phyloP scores from a whole-genome alignment of 768 basidiomycete species.

The Mycena belliarum region DNA sequence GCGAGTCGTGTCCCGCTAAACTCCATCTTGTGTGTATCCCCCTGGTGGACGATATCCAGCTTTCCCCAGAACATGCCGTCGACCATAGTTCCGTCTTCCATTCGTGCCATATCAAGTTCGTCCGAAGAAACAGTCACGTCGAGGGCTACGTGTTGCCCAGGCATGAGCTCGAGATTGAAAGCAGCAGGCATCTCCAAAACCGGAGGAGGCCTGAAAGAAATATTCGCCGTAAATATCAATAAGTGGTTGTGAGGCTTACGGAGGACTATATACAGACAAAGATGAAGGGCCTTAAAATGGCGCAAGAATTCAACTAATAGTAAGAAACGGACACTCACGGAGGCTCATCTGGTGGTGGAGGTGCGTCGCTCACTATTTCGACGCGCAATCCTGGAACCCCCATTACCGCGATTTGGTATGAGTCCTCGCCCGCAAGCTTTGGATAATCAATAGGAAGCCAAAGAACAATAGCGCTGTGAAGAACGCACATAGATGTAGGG shows the following conservation, averaged over 20 bases:
- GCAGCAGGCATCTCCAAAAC: conserved; percentile 86
- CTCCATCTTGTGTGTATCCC: conserved; percentile 77
- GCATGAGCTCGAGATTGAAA: conserved; percentile 78
- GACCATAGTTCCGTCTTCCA: conserved; percentile 86
- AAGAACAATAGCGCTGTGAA: conserved; percentile 8
- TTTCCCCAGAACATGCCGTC: conserved; percentile 90
- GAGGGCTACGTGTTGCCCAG: conserved; percentile 77
- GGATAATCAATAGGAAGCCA: conserved; percentile 7
- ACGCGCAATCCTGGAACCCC: conserved; percentile 81
- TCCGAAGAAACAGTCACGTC: conserved; percentile 80
- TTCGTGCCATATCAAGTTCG: conserved; percentile 87
- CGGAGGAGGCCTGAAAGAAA: conserved; percentile 51
- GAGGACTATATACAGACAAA: conserved; percentile 34
- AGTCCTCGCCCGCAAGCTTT: conserved; percentile 86
- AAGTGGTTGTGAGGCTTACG: conserved; percentile 44
- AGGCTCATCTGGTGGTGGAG: conserved; percentile 82
- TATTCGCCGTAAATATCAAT: conserved; percentile 19
- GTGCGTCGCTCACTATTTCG: conserved; percentile 83
- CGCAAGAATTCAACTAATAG: conserved; percentile 6
- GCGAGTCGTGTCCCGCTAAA: conserved; percentile 78
- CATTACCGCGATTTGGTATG: conserved; percentile 86
- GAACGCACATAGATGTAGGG: conserved; percentile 78
- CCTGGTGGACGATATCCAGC: conserved; percentile 77
- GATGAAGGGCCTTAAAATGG: conserved; percentile 19
- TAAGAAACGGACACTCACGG: conserved; percentile 52